Evolutionary conservation across 371 early-diverging fungal species (phyloP).

Genomic region (Mortierella sp.): DNA sequence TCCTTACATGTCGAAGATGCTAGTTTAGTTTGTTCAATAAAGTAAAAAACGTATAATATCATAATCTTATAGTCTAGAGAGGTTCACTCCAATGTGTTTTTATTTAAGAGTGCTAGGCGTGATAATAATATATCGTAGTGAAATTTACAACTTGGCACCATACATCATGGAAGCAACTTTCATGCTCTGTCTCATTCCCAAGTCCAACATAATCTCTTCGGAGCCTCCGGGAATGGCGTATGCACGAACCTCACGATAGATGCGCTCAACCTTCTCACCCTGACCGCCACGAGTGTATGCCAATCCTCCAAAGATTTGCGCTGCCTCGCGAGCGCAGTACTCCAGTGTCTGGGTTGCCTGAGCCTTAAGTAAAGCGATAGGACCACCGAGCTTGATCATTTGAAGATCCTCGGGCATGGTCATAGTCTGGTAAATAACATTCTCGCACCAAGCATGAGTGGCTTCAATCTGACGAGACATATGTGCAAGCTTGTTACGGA

Average conservation of each 20-base stretch:
- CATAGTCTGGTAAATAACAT: constrained; percentile 73
- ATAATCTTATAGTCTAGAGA: not conserved
- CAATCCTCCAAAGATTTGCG: constrained; percentile 93
- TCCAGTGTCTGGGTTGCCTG: constrained; percentile 90
- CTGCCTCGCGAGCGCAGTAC: constrained; percentile 90
- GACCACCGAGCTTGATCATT: constrained; percentile 84
- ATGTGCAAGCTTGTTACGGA: constrained; percentile 75
- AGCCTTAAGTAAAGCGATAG: constrained; percentile 90
- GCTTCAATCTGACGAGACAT: constrained; percentile 92
- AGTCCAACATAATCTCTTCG: constrained; percentile 86
- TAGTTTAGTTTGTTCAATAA: constrained; percentile 46
- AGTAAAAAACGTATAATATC: not conserved
- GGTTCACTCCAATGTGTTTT: not conserved
- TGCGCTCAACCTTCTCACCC: constrained; percentile 89
- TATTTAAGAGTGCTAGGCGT: not conserved
- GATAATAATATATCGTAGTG: not conserved
- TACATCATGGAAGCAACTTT: constrained; percentile 61
- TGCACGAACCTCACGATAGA: constrained; percentile 90
- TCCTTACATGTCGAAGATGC: constrained; percentile 97
- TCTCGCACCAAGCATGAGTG: constrained; percentile 89
- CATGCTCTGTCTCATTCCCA: constrained; percentile 84
- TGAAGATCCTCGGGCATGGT: constrained; percentile 76
- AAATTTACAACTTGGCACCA: constrained; percentile 40
- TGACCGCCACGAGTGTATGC: constrained; percentile 86
- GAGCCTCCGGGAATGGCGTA: constrained; percentile 94